Percentiles rank a stretch among this genome's conserved stretches.
Conservation (phyloP, 1,284 basidiomycete genomes). For the Ceratobasidium sp. region DNA sequence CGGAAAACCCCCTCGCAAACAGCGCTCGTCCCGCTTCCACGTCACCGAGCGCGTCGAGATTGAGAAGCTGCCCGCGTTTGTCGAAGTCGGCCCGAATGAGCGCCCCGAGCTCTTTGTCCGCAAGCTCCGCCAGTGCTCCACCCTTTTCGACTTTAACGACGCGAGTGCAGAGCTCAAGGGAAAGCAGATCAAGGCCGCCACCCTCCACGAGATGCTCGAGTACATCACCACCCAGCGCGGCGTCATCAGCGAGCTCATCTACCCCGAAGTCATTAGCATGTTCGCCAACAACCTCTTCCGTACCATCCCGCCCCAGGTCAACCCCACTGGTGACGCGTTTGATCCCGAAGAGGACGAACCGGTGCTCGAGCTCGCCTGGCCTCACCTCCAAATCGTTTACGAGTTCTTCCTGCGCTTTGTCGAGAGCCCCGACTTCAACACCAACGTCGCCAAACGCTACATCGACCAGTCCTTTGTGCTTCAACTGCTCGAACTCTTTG, state of each 20-base stretch:
- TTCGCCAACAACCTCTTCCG: constrained; percentile 98
- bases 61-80: constrained; percentile 92
- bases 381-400: constrained; percentile 99
- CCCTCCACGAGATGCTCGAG: constrained; percentile 98
- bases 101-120: constrained; percentile 92
- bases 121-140: constrained; percentile 96
- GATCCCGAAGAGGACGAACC: constrained; percentile 99
- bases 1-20: constrained; percentile 94
- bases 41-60: constrained; percentile 97
- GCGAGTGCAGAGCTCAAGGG: constrained; percentile 95
- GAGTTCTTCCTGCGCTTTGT: constrained; percentile 99
- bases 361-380: constrained; percentile 98
- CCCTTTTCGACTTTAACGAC: constrained; percentile 99
- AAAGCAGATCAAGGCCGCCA: constrained; percentile 99
- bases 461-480: constrained; percentile 98
- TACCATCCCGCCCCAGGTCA: constrained; percentile 99
- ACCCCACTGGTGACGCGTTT: constrained; percentile 97
- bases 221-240: constrained; percentile 98
- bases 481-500: constrained; percentile 97
- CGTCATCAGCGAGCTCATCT: constrained; percentile 97
- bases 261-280: constrained; percentile 99
- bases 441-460: constrained; percentile 96
- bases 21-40: constrained; percentile 95
- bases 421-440: constrained; percentile 98
- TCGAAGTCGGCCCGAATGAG: constrained; percentile 92